Evolutionary conservation across 352 stramenopile species (phyloP), one percentile per base, ranked within the genome.

Genomic region (Phytophthora syringae): DNA sequence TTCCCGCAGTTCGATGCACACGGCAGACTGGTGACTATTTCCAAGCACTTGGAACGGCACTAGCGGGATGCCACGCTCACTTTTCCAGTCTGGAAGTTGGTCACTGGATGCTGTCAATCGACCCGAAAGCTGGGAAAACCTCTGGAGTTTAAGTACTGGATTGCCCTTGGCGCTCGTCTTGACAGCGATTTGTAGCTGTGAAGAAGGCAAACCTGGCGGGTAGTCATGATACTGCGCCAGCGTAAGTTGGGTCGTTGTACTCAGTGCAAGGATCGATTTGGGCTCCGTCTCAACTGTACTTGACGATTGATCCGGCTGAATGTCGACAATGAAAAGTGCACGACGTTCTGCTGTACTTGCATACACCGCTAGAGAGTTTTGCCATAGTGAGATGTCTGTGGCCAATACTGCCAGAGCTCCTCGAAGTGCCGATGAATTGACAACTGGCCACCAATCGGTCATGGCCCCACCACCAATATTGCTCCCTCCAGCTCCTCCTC

Each of bases 181-280:
- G 9, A 67, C 43, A 1, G 73, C 52, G n/a, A 93, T 49, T 40
- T 88, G 79, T 7, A 88, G 20, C 24, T 91, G 37, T 5, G 70
- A 68, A 2, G 69, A 56, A 13, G 84, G 70, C 12, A 90, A 57
- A 42, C 73, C 69, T 20, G 36, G 44, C 13, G 80, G 74, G 49
- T 90, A 92, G 52, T 77, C 76, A 54, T 82, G 78, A 47, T 92
- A 95, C 53, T 95, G 82, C 13, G 86, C 77, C 1, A 93, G 55
- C 7, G 60, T 80, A 9, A 95, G 72, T 37, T 82, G 72, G 5
- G 76, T 67, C 52, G 28, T 62, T 40, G 74, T 70, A 69, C 68
- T 70, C 21, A 77, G 27, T 11, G 54, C 40, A 1, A 70, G 18
- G 12, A 47, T 15, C 36, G 49, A 32, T 13, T 74, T 66, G 16